A percentile compares a stretch with the other conserved stretches of the same genome.
These are phyloP conservation scores for Neovahlkampfia damariscottae DNA, from an alignment of 78 protist species.

Conservation along the genomic window DNA sequence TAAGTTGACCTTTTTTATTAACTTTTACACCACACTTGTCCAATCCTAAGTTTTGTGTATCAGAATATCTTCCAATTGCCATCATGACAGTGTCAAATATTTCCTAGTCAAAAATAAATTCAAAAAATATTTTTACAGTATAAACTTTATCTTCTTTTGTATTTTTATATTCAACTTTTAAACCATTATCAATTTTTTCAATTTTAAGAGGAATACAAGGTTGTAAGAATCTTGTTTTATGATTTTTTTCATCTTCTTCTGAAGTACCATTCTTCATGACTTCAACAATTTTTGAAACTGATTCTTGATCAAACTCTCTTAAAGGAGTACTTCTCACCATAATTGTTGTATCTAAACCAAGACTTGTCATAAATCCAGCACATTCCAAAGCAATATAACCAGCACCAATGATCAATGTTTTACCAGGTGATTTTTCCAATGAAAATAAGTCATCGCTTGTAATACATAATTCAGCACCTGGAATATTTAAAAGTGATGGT, in stretches of 20 bases:
- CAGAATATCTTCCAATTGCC: conserved; percentile 76
- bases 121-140: no score
- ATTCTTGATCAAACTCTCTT: conserved; percentile 83
- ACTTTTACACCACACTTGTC: conserved; percentile 37
- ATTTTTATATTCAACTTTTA: not conserved
- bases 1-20: conserved; percentile 37
- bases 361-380: conserved; percentile 79
- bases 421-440: conserved; percentile 57
- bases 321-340: conserved; percentile 58
- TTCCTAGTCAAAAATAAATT: no score
- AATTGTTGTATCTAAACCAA: conserved; percentile 53
- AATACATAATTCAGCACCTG: conserved; percentile 56
- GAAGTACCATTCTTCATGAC: conserved; percentile 48
- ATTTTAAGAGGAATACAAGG: conserved; percentile 19
- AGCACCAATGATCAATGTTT: conserved; percentile 76
- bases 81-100: conserved; percentile 75
- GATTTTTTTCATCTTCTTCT: no score
- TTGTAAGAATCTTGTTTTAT: conserved; percentile 27
- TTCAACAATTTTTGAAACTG: conserved; percentile 44
- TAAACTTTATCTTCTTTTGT: not conserved
- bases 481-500: conserved; percentile 41
- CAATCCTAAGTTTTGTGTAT: conserved; percentile 32
- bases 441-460: conserved; percentile 83
- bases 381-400: conserved; percentile 84
- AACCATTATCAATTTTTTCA: conserved; percentile 9